Conservation (phyloP, 768 basidiomycete species). For the Paxillus ammoniavirescens region DNA sequence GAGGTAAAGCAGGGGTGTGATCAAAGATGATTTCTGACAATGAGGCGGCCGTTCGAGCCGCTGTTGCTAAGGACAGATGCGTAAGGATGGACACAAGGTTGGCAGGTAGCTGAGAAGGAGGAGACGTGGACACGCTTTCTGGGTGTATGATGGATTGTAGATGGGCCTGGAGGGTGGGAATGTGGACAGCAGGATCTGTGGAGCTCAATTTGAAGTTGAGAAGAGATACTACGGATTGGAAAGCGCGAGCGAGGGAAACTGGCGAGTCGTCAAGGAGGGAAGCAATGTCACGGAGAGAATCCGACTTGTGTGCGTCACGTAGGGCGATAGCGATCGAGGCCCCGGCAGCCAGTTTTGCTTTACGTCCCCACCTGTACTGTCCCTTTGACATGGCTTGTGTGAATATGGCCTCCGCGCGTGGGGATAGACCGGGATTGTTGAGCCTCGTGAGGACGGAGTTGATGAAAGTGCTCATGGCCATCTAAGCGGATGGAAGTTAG, state of each 20-base stretch:
- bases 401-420: constrained; percentile 68
- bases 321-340: constrained; percentile 69
- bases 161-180: constrained; percentile 55
- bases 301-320: constrained; percentile 67
- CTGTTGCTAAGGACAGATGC: constrained; percentile 38
- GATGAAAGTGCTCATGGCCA: constrained; percentile 64
- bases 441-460: constrained; percentile 57
- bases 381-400: constrained; percentile 60
- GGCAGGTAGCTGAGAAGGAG: constrained; percentile 28
- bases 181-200: constrained; percentile 58
- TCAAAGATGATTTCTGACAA: constrained; percentile 43
- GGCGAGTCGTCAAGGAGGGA: constrained; percentile 57
- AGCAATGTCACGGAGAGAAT: constrained; percentile 68
- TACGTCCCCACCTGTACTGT: constrained; percentile 70
- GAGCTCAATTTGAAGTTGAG: constrained; percentile 53
- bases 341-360: constrained; percentile 66
- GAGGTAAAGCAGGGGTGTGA: constrained; percentile 38
- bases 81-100: constrained; percentile 38
- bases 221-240: constrained; percentile 48
- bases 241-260: constrained; percentile 51
- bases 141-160: constrained; percentile 41
- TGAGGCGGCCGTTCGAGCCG: constrained; percentile 42
- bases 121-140: constrained; percentile 20
- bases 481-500: constrained; percentile 37
- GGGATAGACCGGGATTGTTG: constrained; percentile 55